Base-by-base conservation (phyloP, 1,139 yeast species). In the Debaryomyces sp. region DNA sequence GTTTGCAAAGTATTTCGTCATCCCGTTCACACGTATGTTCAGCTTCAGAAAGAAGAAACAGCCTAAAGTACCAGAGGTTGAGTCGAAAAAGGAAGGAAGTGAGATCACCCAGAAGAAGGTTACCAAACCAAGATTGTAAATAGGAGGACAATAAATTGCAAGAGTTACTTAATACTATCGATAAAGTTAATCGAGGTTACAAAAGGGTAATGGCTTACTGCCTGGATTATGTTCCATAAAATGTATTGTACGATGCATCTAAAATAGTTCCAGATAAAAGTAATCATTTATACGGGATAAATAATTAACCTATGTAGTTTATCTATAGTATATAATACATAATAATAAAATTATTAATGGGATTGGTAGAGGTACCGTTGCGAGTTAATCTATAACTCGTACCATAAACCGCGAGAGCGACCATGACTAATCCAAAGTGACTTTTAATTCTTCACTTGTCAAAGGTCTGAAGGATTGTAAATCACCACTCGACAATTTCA, bases 1-100 rank as follows among this genome's bases (percentile, higher is more conserved):
- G 74, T 84, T 87, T 57, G 89, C 92, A 6, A 67, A 75, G 48
- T 78, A 78, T 63, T 68, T 83, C 46, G 77, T 86, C 1, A 66
- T 80, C 45, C 92, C 94, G 0, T 56, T 80, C 41, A 73, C 68
- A 21, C 55, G 70, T 40, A 46, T 80, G 12, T 73, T 80, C 52
- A 53, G 47, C 21, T 27, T 41, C 33, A 56, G 56, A 44, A 52
- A 51, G 41, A 58, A 48, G 45, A 57, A 35, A 43, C 47, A 50
- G 43, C 47, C 39, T 27, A 45, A 46, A 43, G 42, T 33, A 21
- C 41, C 46, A 29, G 41, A 42, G 12, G 50, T 42, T 12, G 52
- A 30, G 29, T 22, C 44, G 29, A 15, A 13, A 47, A 27, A 50
- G 44, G 24, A 43, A 40, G 41, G 32, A 44, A n/a, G 56, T 54